Evolutionary conservation across 2,329 filamentous ascomycete genomes (phyloP), one percentile per base, ranked within the genome.

Genomic region (Verticillium isaacii): DNA sequence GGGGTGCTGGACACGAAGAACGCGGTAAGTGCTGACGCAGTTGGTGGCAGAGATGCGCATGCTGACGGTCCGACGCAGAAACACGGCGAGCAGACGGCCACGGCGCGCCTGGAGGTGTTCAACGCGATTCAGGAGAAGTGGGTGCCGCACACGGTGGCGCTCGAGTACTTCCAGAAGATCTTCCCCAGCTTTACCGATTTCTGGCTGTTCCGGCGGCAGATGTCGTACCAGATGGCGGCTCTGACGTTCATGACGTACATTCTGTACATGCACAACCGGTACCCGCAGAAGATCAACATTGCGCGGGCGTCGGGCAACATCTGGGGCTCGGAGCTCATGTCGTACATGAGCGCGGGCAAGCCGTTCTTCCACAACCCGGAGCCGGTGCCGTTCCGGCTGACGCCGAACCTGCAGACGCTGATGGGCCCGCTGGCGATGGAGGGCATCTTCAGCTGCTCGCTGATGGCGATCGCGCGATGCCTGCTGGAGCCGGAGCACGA

Each of bases 231-330:
- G 77, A 89, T 97, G 64, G 94, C 95, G 23, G 88, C 93, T 1
- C 84, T 98, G 66, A 97, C 95, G 1, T 99, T 99, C 79, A 97
- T 99, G 90, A 98, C 95, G 4, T 99, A 98, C 73, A 90, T 97
- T 63, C 89, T 99, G 80, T 94, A 94, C 78, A 98, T 99, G 88
- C 92, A 94, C 73, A 92, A 92, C 74, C 91, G 95, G 34, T 97
- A 95, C 75, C 96, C 95, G 6, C 92, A 93, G 76, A 99, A 99
- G 82, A 89, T 98, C 75, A 90, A 91, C 76, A 96, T 99, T 70
- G 90, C 92, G 12, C 89, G 93, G 29, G 85, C 86, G 34, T 93
- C 90, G 6, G 96, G 96, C 66, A 95, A 96, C 71, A 91, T 99
- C 68, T 99, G 96, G 96, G 93, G 93, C 57, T 92, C 92, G 8